Evolutionary conservation across 148 eudicot species (phyloP), one percentile per base, ranked within the genome.

Genomic region (Linanthus parryae): DNA sequence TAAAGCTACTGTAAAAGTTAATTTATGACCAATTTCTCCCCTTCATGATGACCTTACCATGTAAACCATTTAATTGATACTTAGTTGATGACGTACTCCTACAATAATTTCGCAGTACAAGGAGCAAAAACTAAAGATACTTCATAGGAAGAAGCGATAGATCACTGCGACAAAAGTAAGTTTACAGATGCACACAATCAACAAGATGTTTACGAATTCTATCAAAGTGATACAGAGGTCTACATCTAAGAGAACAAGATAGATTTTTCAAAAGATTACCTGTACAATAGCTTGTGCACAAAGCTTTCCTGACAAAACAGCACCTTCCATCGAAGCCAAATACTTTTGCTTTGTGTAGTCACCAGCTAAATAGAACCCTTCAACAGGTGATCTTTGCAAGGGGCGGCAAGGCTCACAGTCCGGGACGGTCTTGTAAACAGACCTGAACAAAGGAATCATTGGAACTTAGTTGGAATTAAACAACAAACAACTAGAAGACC

Each of bases 251-350:
- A 27, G 15, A 31, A 9, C 11, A 18, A 22, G 16, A 31, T n/a
- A n/a, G 21, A 13, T 13, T 21, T 5, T 22, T 31, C 11, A 44
- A 23, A 15, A 49, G 13, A 28, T 68, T 64, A 86, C 98, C 98
- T 92, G 79, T 54, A 92, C 90, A 72, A 92, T 84, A 59, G 98
- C 79, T 73, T 81, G 90, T 9, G 98, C 98, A 72, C 98, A 92
- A 57, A 92, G 68, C 76, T 92, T 92, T 59, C 98, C 98, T 18
- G 98, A 87, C 6, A 91, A 78, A 56, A 92, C 98, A 54, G 98
- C 98, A 37, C 98, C 98, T 82, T 92, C 98, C 98, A 92, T 92
- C 12, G 98, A 92, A 56, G 98, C 98, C 79, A 92, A 67, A 67
- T 92, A 92, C 53, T 87, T 91, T 58, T 92, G 98, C 65, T 92